A percentile compares a stretch with the other conserved stretches of the same genome.
Evolutionary conservation across 352 stramenopile genomes (phyloP).

Genomic region (Phytophthora foliorum): DNA sequence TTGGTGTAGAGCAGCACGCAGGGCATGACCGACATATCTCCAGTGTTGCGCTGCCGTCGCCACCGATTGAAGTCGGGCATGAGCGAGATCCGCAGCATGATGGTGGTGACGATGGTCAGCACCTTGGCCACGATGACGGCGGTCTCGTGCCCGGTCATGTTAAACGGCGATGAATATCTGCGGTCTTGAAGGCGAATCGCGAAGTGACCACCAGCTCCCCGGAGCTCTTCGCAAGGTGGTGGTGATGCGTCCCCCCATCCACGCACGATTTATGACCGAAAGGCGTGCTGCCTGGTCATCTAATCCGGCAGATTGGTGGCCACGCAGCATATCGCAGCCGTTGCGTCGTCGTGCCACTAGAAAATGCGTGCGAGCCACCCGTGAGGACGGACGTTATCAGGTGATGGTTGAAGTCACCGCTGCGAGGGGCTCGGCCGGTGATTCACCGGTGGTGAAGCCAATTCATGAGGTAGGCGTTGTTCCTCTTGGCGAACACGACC

Average conservation of each 20-base stretch:
- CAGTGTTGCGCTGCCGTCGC: slow-evolving; percentile 37
- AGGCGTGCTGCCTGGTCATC: slow-evolving; percentile 19
- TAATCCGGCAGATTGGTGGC: slow-evolving; percentile 16
- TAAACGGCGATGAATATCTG: neutral
- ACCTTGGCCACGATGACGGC: slow-evolving; percentile 33
- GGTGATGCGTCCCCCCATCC: neutral
- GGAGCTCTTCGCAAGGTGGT: neutral
- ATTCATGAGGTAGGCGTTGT: slow-evolving; percentile 32
- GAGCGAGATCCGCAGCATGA: slow-evolving; percentile 40
- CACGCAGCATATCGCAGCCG: slow-evolving; percentile 20
- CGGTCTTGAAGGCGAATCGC: slow-evolving; percentile 14
- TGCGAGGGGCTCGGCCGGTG: no score
- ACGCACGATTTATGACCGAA: slow-evolving; percentile 4
- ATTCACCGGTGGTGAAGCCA: slow-evolving; percentile 13
- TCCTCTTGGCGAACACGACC: slow-evolving; percentile 27
- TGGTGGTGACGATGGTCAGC: slow-evolving; percentile 38
- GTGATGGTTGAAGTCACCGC: no score
- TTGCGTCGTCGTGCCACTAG: slow-evolving; percentile 28
- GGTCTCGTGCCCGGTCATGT: slow-evolving; percentile 20
- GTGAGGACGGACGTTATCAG: slow-evolving; percentile 17
- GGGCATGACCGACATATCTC: slow-evolving; percentile 46
- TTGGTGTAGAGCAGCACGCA: slow-evolving; percentile 41
- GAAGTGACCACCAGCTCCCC: slow-evolving; percentile 13
- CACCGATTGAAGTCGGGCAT: slow-evolving; percentile 49
- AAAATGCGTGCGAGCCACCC: slow-evolving; percentile 18